phyloP scores from a whole-genome alignment of 1,284 basidiomycete genomes.

The Ustilago xerochloae region DNA sequence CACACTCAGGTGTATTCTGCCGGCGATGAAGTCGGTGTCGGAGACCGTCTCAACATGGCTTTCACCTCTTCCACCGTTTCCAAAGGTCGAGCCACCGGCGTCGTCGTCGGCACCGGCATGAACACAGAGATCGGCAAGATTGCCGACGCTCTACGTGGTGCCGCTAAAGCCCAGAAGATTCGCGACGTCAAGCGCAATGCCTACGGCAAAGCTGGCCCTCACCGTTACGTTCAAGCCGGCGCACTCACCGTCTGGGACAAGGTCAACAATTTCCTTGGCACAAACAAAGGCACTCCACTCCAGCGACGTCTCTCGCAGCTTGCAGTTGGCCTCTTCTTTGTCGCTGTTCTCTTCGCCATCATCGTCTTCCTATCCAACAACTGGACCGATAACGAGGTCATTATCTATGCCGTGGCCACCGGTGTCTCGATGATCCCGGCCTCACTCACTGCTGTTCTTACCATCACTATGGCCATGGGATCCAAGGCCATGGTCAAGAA shows the following conservation, averaged over 20 bases:
- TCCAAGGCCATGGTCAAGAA: conserved; percentile 73
- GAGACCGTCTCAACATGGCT: conserved; percentile 74
- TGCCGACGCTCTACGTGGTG: conserved; percentile 63
- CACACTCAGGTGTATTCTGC: conserved; percentile 48
- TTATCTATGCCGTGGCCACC: conserved; percentile 70
- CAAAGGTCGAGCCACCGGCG: conserved; percentile 75
- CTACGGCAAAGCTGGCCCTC: conserved; percentile 67
- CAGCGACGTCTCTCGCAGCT: conserved; percentile 68
- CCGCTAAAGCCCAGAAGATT: conserved; percentile 59
- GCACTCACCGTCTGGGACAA: conserved; percentile 68
- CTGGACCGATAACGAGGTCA: conserved; percentile 65
- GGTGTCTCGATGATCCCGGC: conserved; percentile 74
- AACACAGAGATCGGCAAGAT: conserved; percentile 67
- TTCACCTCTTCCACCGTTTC: conserved; percentile 76
- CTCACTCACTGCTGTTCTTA: conserved; percentile 65
- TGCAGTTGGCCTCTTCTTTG: conserved; percentile 64
- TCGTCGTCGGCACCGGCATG: conserved; percentile 77
- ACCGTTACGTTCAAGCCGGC: conserved; percentile 69
- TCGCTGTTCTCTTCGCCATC: conserved; percentile 68
- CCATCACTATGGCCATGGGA: conserved; percentile 71
- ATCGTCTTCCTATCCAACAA: conserved; percentile 69
- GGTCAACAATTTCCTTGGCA: conserved; percentile 66
- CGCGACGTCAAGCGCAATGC: conserved; percentile 72
- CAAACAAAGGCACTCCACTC: conserved; percentile 68
- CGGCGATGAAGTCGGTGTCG: conserved; percentile 68